phyloP scores from a whole-genome alignment of 805 yeast genomes.

The Yarrowia hollandica region DNA sequence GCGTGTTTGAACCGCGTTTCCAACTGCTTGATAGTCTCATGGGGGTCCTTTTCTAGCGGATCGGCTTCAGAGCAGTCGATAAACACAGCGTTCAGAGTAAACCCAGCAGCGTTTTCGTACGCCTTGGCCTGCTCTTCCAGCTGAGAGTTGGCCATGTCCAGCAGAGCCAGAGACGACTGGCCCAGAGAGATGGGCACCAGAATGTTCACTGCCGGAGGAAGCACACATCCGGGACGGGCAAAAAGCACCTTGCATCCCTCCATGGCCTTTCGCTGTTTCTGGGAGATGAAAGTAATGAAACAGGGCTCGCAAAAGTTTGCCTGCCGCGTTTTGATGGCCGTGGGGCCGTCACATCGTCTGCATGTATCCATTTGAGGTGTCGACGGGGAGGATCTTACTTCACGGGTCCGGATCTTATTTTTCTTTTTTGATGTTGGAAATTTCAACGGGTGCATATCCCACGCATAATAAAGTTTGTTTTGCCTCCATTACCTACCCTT shows the following conservation, averaged over 20 bases:
- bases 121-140: slow-evolving; percentile 60
- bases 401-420: too few relatives aligned
- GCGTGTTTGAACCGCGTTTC: slow-evolving; percentile 34
- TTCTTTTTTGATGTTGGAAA: not conserved
- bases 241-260: slow-evolving; percentile 74
- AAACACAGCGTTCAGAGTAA: slow-evolving; percentile 54
- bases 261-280: slow-evolving; percentile 82
- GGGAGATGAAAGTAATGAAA: slow-evolving; percentile 68
- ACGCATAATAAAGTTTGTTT: slow-evolving; percentile 2
- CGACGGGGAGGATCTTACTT: too few relatives aligned
- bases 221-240: slow-evolving; percentile 38
- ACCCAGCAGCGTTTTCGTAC: slow-evolving; percentile 70
- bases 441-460: not conserved
- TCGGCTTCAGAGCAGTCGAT: slow-evolving; percentile 41
- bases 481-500: slow-evolving; percentile 12
- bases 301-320: slow-evolving; percentile 45
- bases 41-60: slow-evolving; percentile 18
- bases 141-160: slow-evolving; percentile 64
- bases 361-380: not conserved
- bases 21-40: slow-evolving; percentile 31
- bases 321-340: slow-evolving; percentile 18
- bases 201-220: slow-evolving; percentile 46
- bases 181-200: slow-evolving; percentile 69
- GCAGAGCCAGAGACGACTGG: slow-evolving; percentile 60
- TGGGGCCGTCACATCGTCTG: slow-evolving; percentile 8